phyloP scores from a whole-genome alignment of 768 basidiomycete species.

The Amanita molliuscula region DNA sequence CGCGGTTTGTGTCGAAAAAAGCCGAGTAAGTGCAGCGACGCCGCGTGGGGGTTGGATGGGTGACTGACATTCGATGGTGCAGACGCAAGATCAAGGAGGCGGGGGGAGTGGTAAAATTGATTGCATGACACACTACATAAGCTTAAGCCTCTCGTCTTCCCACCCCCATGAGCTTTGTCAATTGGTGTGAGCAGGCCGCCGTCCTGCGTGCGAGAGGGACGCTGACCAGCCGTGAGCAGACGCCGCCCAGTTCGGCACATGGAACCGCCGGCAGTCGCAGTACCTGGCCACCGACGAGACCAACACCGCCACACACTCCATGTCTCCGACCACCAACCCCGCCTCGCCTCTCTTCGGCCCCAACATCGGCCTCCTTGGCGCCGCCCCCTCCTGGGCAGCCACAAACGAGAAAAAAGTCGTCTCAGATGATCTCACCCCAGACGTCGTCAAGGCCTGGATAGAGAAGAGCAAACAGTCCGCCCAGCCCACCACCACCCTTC shows the following conservation, averaged over 20 bases:
- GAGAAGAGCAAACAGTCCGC: constrained; percentile 79
- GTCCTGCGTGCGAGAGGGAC: background rate
- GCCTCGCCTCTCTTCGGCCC: constrained; percentile 84
- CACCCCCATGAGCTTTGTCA: constrained; percentile 20
- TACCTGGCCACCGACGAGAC: constrained; percentile 34
- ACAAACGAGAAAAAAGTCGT: constrained; percentile 49
- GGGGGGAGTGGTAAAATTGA: constrained; percentile 86
- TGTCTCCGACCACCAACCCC: constrained; percentile 36
- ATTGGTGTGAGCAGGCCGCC: constrained; percentile 27
- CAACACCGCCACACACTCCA: constrained; percentile 1
- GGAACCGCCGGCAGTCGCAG: constrained; percentile 47
- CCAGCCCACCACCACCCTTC: constrained; percentile 86
- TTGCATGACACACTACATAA: constrained; percentile 51
- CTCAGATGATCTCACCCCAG: constrained; percentile 68
- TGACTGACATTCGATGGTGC: background rate
- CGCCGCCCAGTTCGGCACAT: constrained; percentile 40
- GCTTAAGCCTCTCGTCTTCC: constrained; percentile 3
- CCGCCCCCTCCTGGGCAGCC: constrained; percentile 64
- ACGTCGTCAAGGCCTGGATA: constrained; percentile 77
- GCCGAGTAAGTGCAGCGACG: constrained; percentile 50
- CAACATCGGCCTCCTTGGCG: constrained; percentile 69
- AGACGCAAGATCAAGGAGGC: constrained; percentile 83
- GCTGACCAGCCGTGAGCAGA: constrained; percentile 15
- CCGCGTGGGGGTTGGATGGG: background rate
- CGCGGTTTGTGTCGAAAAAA: constrained; percentile 83